These are phyloP conservation scores for Capronia americana DNA, from an alignment of 2,329 filamentous ascomycete species.

Conservation along the genomic window DNA sequence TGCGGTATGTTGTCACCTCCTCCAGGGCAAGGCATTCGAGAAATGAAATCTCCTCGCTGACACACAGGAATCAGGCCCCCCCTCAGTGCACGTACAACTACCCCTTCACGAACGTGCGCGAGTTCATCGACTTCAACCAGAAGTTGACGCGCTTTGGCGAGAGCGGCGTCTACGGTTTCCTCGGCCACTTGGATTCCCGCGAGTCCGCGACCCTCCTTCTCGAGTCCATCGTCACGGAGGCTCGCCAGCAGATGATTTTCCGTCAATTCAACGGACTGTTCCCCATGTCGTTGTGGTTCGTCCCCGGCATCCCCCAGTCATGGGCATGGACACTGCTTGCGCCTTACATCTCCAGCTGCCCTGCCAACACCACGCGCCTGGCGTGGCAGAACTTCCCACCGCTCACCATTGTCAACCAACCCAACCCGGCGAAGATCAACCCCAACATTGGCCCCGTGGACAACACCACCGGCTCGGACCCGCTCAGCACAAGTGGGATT, in stretches of 20 bases:
- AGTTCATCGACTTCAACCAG: conserved; percentile 63
- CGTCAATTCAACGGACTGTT: conserved; percentile 50
- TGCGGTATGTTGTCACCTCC: conserved; percentile 46
- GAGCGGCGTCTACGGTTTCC: conserved; percentile 79
- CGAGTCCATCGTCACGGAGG: conserved; percentile 56
- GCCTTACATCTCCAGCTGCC: conserved; percentile 57
- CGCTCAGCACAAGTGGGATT: conserved; percentile 47
- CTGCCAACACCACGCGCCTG: conserved; percentile 72
- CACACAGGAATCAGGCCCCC: conserved; percentile 53
- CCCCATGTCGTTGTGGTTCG: conserved; percentile 84
- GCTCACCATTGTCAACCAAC: conserved; percentile 74
- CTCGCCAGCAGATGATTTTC: conserved; percentile 72
- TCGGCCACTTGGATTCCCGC: conserved; percentile 76
- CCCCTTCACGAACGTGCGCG: conserved; percentile 64
- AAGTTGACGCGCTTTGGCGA: conserved; percentile 78
- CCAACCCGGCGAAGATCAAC: conserved; percentile 67
- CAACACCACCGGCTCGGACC: conserved; percentile 43
- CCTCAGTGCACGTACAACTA: conserved; percentile 83
- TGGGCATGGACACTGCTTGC: conserved; percentile 76
- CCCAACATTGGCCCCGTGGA: conserved; percentile 32
- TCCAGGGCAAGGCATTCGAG: background rate
- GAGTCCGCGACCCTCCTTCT: conserved; percentile 73
- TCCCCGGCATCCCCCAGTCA: conserved; percentile 78
- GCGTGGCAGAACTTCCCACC: conserved; percentile 85
- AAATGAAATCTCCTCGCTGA: background rate